Evolutionary conservation across 768 basidiomycete genomes (phyloP).

Genomic region (Termitomyces sp.): DNA sequence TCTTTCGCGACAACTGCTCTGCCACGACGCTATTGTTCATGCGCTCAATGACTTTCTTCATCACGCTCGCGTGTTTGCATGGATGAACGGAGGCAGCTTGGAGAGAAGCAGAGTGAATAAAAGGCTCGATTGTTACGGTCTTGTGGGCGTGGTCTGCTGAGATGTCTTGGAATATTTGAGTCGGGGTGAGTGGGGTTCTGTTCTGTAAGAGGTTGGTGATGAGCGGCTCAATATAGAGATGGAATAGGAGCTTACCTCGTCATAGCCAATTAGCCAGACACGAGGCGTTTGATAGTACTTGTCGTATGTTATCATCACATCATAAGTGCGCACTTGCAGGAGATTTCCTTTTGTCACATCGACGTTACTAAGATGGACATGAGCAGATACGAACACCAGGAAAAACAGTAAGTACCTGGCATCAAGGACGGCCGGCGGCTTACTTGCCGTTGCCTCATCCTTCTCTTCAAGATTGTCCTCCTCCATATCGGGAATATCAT

Average conservation of each 20-base stretch:
- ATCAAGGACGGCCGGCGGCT: conserved; percentile 34
- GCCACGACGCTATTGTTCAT: conserved; percentile 90
- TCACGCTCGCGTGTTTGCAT: conserved; percentile 97
- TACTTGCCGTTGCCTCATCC: conserved; percentile 80
- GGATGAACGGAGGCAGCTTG: conserved; percentile 94
- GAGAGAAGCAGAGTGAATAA: conserved; percentile 86
- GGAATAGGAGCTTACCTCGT: conserved; percentile 59
- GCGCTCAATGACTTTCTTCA: conserved; percentile 99
- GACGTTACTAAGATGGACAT: conserved; percentile 36
- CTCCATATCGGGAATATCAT: conserved; percentile 99
- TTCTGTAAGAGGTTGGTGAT: conserved; percentile 44
- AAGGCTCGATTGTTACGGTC: conserved; percentile 97
- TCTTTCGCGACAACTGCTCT: conserved; percentile 70
- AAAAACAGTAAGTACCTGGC: conserved; percentile 36
- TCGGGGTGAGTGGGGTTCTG: conserved; percentile 78
- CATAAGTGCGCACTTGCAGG: conserved; percentile 95
- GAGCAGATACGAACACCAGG: neutral
- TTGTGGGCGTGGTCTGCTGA: conserved; percentile 97
- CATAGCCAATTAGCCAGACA: conserved; percentile 96
- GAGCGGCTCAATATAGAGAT: neutral
- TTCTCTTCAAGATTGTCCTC: conserved; percentile 87
- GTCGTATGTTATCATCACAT: conserved; percentile 99
- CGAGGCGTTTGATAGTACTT: conserved; percentile 99
- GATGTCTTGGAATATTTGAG: conserved; percentile 95
- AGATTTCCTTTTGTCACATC: conserved; percentile 76